Evolutionary conservation across 2,329 filamentous ascomycete species (phyloP).

Genomic region (Thermothelomyces thermophilus): DNA sequence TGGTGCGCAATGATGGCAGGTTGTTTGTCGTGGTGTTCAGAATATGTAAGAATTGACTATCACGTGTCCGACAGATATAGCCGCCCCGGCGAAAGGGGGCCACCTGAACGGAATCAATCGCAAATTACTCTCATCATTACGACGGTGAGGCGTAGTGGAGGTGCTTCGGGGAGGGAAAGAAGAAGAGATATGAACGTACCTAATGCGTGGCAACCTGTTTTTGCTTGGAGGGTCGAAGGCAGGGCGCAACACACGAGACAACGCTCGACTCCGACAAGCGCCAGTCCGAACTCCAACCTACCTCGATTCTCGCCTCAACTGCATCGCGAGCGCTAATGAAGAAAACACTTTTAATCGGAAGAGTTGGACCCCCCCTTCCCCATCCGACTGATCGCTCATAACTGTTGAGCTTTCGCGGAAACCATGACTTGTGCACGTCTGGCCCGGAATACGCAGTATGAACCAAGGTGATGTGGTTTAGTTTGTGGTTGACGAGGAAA

Average conservation of each 20-base stretch:
- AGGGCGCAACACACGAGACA: neutral
- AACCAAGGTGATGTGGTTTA: neutral
- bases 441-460: too few relatives aligned
- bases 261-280: neutral
- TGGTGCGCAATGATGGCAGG: neutral
- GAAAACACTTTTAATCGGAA: neutral
- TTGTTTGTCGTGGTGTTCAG: constrained; percentile 46
- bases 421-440: neutral
- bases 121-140: constrained; percentile 87
- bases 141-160: constrained; percentile 4
- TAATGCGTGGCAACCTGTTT: neutral
- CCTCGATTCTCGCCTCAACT: neutral
- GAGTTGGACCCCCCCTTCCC: neutral
- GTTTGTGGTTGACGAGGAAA: constrained; percentile 2
- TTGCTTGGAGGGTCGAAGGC: too few relatives aligned
- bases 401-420: neutral
- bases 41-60: constrained; percentile 96
- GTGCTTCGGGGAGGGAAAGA: neutral
- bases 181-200: constrained; percentile 9
- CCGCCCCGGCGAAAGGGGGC: constrained; percentile 72
- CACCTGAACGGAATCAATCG: constrained; percentile 75
- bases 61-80: constrained; percentile 65
- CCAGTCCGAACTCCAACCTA: neutral
- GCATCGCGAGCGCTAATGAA: neutral
- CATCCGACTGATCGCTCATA: neutral